Evolutionary conservation across 2,329 filamentous ascomycete genomes (phyloP).

Genomic region (Metarhizium guizhouense): DNA sequence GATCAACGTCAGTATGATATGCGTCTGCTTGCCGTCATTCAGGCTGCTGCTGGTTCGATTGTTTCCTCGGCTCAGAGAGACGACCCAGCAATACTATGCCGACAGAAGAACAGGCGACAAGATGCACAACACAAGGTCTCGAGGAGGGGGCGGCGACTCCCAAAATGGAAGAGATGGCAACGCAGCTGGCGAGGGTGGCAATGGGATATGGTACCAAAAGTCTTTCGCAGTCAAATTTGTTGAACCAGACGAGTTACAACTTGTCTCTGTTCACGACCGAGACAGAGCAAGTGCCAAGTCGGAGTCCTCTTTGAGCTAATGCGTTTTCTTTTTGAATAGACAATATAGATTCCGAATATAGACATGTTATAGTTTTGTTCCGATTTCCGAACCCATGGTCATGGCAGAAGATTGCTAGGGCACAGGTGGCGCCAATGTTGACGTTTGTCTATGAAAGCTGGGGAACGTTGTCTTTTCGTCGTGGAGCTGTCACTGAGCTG

Average conservation of each 20-base stretch:
- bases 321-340: not conserved
- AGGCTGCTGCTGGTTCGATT: slow-evolving; percentile 10
- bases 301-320: not conserved
- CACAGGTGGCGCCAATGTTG: too few species aligned
- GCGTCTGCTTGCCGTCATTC: slow-evolving; percentile 17
- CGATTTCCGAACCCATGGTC: too few species aligned
- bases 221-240: not conserved
- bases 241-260: not conserved
- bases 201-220: not conserved
- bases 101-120: not conserved
- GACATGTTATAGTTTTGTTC: not conserved
- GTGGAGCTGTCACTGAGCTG: too few species aligned
- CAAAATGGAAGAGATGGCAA: not conserved
- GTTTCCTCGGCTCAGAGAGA: not conserved
- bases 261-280: not conserved
- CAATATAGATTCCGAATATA: not conserved
- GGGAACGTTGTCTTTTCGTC: too few species aligned
- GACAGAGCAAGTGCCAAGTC: not conserved
- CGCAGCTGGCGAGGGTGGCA: not conserved
- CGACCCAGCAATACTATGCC: not conserved
- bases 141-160: not conserved
- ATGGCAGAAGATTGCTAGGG: too few species aligned
- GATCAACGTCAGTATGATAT: slow-evolving; percentile 6
- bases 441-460: too few species aligned
- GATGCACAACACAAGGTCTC: not conserved